Evolutionary conservation across 371 early-diverging fungal genomes (phyloP).

Genomic region (Chytridium lagenaria): DNA sequence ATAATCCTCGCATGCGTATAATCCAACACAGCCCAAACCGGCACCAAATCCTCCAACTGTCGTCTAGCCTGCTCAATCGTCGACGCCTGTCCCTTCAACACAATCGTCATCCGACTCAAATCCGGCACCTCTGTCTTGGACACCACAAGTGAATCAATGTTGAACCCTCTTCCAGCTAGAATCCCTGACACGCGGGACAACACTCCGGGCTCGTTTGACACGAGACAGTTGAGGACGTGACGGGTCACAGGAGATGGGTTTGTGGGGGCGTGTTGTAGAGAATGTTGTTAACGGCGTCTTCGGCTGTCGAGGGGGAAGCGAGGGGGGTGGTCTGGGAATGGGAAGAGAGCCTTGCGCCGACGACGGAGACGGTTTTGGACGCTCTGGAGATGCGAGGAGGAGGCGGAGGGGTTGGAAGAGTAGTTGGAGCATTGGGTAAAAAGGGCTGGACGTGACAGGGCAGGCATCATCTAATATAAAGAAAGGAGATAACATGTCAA

Average conservation of each 20-base stretch:
- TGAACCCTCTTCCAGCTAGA: conserved; percentile 95
- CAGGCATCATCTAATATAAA: too few relatives aligned
- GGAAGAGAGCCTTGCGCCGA: conserved; percentile 14
- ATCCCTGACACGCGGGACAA: conserved; percentile 86
- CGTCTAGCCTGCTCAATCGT: conserved; percentile 90
- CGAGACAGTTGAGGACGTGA: conserved; percentile 91
- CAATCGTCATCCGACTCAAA: conserved; percentile 93
- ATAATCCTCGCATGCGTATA: conserved; percentile 81
- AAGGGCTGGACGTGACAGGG: background rate
- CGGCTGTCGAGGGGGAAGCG: conserved; percentile 41
- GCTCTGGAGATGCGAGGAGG: background rate
- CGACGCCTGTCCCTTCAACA: conserved; percentile 83
- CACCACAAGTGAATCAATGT: conserved; percentile 95
- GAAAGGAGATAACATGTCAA: too few relatives aligned
- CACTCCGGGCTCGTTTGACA: conserved; percentile 96
- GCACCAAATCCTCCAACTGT: conserved; percentile 94
- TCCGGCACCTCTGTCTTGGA: conserved; percentile 94
- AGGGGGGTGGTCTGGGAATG: conserved; percentile 27
- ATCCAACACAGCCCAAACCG: conserved; percentile 97
- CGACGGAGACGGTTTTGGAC: conserved; percentile 15
- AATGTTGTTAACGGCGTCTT: conserved; percentile 74
- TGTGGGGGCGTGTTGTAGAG: conserved; percentile 79
- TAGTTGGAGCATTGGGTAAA: background rate
- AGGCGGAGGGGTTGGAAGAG: background rate
- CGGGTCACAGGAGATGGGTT: conserved; percentile 59